phyloP scores from a whole-genome alignment of 495 filamentous ascomycete genomes.

The Aspergillus nanangensis region DNA sequence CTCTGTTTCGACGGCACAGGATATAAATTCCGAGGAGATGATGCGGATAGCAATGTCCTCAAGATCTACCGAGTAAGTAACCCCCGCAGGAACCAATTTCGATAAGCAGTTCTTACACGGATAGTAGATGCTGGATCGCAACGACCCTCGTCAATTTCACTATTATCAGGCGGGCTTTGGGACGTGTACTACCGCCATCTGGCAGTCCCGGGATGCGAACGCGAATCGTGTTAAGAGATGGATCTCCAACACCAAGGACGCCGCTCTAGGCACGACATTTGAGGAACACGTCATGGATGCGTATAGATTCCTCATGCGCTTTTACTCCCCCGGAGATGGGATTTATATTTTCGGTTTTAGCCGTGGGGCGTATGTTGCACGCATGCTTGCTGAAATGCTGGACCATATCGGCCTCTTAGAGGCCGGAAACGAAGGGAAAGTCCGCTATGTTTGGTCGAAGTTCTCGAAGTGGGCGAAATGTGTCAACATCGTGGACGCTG shows the following conservation, averaged over 20 bases:
- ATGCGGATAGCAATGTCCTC: constrained; percentile 39
- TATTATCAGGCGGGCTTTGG: constrained; percentile 59
- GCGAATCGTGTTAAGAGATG: constrained; percentile 55
- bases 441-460: constrained; percentile 68
- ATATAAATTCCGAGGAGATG: constrained; percentile 33
- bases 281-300: constrained; percentile 73
- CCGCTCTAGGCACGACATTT: constrained; percentile 69
- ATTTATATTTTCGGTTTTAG: constrained; percentile 80
- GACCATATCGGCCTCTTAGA: constrained; percentile 70
- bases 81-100: not conserved
- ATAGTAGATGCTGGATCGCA: constrained; percentile 31
- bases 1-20: constrained; percentile 46
- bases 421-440: constrained; percentile 75
- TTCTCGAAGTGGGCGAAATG: constrained; percentile 69
- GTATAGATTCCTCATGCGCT: constrained; percentile 83
- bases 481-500: constrained; percentile 23
- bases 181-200: constrained; percentile 59
- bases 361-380: constrained; percentile 72
- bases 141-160: constrained; percentile 8
- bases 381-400: constrained; percentile 78
- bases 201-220: constrained; percentile 51
- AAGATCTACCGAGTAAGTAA: constrained; percentile 28
- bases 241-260: constrained; percentile 68
- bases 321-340: constrained; percentile 64
- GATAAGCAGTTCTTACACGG: not conserved